phyloP scores from a whole-genome alignment of 768 basidiomycete species.

The Erythrobasidium yunnanense region DNA sequence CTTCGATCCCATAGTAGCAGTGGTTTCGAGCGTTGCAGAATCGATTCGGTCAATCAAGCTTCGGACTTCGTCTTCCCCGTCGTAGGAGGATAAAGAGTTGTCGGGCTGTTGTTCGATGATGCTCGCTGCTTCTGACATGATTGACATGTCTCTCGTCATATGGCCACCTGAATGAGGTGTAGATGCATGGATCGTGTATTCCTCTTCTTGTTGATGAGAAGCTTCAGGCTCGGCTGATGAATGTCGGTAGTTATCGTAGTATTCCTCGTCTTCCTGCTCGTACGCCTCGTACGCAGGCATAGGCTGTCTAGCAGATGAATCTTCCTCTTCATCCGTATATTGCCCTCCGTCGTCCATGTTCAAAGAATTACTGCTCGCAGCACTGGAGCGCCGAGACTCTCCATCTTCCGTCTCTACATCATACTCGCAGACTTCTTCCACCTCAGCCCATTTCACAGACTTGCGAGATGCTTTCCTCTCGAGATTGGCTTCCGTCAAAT shows the following conservation, averaged over 20 bases:
- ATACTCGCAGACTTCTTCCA: conserved; percentile 24
- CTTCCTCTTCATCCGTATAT: neutral
- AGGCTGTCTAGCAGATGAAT: neutral
- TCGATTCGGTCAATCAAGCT: conserved; percentile 15
- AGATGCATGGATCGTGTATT: neutral
- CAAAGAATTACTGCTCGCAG: neutral
- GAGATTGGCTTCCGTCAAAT: neutral
- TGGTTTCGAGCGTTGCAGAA: neutral
- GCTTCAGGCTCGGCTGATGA: neutral
- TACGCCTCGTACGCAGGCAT: neutral
- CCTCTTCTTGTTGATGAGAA: neutral
- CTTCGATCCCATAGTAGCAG: neutral
- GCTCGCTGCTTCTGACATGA: conserved; percentile 18
- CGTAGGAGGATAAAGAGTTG: conserved; percentile 1
- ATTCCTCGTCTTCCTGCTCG: neutral
- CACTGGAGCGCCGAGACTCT: neutral
- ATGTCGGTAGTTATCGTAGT: conserved; percentile 1
- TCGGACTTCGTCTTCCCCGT: conserved; percentile 8
- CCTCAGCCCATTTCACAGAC: conserved; percentile 22
- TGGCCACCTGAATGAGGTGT: neutral
- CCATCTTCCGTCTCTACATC: conserved; percentile 23
- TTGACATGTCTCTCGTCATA: neutral
- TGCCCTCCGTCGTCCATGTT: neutral
- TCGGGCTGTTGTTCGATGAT: conserved; percentile 8
- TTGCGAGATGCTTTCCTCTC: conserved; percentile 19